Conservation (phyloP, 2,329 filamentous ascomycete species). For the Fusarium ambrosium region DNA sequence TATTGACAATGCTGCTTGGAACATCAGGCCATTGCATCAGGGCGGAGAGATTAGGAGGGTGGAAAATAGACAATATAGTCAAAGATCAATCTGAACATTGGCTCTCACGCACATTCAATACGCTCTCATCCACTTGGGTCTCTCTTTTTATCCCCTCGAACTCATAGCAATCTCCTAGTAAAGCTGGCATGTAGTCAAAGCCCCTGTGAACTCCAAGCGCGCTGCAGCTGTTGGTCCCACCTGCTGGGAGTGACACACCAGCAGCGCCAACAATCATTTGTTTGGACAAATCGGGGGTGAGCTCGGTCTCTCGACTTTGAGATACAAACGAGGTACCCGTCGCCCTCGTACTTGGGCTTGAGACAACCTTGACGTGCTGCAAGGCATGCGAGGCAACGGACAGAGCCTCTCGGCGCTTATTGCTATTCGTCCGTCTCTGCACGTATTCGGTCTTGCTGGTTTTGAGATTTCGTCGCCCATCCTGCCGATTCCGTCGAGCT, state of each 20-base stretch:
- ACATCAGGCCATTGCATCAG: neutral
- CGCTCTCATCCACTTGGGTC: neutral
- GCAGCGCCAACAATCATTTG: neutral
- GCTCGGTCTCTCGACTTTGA: neutral
- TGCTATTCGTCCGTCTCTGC: neutral
- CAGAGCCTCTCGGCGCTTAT: neutral
- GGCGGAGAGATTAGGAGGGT: neutral
- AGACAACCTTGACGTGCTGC: constrained; percentile 11
- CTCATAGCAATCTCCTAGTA: neutral
- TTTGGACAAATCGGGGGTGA: constrained; percentile 10
- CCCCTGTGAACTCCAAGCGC: constrained; percentile 1
- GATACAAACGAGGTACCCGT: constrained; percentile 20
- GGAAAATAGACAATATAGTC: neutral
- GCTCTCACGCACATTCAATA: neutral
- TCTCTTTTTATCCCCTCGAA: neutral
- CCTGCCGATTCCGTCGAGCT: neutral
- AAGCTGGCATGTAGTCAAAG: constrained; percentile 15
- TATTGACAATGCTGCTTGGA: neutral
- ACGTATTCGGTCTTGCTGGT: neutral
- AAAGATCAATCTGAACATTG: neutral
- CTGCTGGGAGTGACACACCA: neutral
- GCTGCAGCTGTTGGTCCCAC: neutral
- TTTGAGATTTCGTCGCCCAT: neutral
- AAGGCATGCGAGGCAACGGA: constrained; percentile 18
- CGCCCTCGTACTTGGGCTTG: neutral